These are phyloP conservation scores for Claviceps paspali DNA, from an alignment of 2,329 filamentous ascomycete species.

Conservation along the genomic window DNA sequence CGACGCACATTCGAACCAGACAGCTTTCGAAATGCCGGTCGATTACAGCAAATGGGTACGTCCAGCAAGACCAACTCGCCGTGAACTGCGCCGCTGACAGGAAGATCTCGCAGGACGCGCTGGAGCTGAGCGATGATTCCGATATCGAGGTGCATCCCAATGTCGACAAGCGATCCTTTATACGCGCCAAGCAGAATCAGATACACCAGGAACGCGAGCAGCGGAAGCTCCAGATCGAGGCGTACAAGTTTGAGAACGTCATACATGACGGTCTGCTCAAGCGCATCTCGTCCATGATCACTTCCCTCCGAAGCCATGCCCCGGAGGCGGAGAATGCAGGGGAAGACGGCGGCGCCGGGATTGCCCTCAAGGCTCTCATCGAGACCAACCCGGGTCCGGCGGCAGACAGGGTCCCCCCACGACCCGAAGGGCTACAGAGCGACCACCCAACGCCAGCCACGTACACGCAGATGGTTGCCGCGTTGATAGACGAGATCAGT, in stretches of 20 bases:
- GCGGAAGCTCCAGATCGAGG: constrained; percentile 77
- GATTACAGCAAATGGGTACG: constrained; percentile 57
- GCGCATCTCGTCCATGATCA: constrained; percentile 68
- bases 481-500: constrained; percentile 87
- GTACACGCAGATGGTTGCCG: constrained; percentile 97
- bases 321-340: constrained; percentile 44
- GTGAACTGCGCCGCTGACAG: too few species aligned
- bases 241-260: constrained; percentile 78
- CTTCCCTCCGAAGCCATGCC: constrained; percentile 58
- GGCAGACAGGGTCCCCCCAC: constrained; percentile 58
- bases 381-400: constrained; percentile 58
- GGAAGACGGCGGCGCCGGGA: constrained; percentile 40
- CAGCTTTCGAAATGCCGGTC: constrained; percentile 27
- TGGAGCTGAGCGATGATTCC: constrained; percentile 96
- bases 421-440: constrained; percentile 66
- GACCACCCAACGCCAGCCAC: constrained; percentile 60
- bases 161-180: constrained; percentile 96
- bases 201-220: constrained; percentile 85
- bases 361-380: constrained; percentile 82
- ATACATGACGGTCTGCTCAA: constrained; percentile 83
- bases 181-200: constrained; percentile 92
- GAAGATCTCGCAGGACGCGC: constrained; percentile 45
- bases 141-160: constrained; percentile 98
- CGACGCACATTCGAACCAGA: too few species aligned
- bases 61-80: constrained; percentile 1